phyloP scores from a whole-genome alignment of 768 basidiomycete genomes.

The Mycena pura region DNA sequence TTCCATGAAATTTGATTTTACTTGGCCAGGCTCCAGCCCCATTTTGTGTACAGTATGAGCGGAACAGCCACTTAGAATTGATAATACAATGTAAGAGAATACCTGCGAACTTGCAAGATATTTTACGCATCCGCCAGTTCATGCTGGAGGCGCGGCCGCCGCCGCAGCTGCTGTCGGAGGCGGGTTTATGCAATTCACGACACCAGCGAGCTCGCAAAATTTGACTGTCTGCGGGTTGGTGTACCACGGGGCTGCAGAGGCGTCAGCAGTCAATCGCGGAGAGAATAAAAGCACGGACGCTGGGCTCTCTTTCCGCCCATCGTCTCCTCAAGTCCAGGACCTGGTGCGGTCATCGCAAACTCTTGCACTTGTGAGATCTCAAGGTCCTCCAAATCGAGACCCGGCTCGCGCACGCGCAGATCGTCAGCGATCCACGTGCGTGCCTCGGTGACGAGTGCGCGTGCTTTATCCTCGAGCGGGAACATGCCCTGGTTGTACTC shows the following conservation, averaged over 20 bases:
- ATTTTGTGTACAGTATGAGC: too few relatives aligned
- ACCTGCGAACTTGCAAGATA: too few relatives aligned
- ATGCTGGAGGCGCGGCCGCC: background rate
- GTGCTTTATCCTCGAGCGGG: constrained; percentile 63
- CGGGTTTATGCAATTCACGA: constrained; percentile 67
- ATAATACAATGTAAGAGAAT: too few relatives aligned
- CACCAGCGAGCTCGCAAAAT: constrained; percentile 78
- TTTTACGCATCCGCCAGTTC: too few relatives aligned
- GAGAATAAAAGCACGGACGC: constrained; percentile 36
- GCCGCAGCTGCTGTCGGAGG: constrained; percentile 1
- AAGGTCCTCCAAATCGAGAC: constrained; percentile 35
- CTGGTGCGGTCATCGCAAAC: constrained; percentile 74
- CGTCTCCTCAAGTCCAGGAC: constrained; percentile 49
- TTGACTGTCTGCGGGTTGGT: constrained; percentile 91
- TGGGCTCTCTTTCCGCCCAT: constrained; percentile 33
- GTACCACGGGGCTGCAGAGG: constrained; percentile 71
- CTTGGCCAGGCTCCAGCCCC: too few relatives aligned
- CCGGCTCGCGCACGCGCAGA: constrained; percentile 41
- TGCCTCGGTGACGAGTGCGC: constrained; percentile 66
- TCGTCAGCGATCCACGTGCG: constrained; percentile 73
- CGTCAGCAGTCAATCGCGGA: constrained; percentile 4
- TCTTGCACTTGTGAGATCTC: constrained; percentile 63
- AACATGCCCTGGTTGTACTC: constrained; percentile 57
- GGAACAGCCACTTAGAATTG: too few relatives aligned
- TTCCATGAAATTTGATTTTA: too few relatives aligned